phyloP scores from a whole-genome alignment of 2,329 filamentous ascomycete genomes.

The Thyridium curvatum region DNA sequence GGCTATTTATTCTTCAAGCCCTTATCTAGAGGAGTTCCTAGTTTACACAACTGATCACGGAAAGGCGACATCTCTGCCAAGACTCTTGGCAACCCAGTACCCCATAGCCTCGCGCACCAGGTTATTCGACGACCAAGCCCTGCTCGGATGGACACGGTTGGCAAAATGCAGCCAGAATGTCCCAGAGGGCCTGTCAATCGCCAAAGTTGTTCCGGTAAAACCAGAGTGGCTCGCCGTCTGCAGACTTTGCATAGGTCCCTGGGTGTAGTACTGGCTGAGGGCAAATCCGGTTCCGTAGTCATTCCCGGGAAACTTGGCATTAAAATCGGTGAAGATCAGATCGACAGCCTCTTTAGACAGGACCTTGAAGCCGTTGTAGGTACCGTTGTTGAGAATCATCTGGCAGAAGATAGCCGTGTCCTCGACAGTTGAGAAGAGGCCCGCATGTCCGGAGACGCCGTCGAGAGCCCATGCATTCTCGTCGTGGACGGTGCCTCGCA shows the following conservation, averaged over 20 bases:
- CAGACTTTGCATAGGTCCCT: neutral
- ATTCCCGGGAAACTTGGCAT: constrained; percentile 12
- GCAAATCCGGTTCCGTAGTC: constrained; percentile 3
- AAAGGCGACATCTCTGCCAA: neutral
- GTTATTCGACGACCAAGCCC: constrained; percentile 2
- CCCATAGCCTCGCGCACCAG: constrained; percentile 2
- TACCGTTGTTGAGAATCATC: constrained; percentile 29
- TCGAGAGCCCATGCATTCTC: constrained; percentile 26
- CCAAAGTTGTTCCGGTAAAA: neutral
- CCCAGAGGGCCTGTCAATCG: too few species aligned
- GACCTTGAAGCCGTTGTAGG: constrained; percentile 19
- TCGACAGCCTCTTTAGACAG: constrained; percentile 19
- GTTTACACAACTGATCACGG: neutral
- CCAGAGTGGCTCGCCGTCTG: neutral
- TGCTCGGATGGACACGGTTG: constrained; percentile 3
- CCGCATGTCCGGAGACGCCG: constrained; percentile 27
- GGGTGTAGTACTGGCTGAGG: constrained; percentile 4
- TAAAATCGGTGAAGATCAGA: constrained; percentile 25
- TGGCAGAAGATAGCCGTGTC: constrained; percentile 24
- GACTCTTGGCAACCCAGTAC: constrained; percentile 3
- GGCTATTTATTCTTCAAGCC: too few species aligned
- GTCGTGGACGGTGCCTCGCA: constrained; percentile 28
- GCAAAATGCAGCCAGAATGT: constrained; percentile 1
- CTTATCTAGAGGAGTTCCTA: too few species aligned
- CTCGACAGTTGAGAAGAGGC: constrained; percentile 23